These are phyloP conservation scores for Aspergillus bridgeri DNA, from an alignment of 495 filamentous ascomycete species.

Conservation along the genomic window DNA sequence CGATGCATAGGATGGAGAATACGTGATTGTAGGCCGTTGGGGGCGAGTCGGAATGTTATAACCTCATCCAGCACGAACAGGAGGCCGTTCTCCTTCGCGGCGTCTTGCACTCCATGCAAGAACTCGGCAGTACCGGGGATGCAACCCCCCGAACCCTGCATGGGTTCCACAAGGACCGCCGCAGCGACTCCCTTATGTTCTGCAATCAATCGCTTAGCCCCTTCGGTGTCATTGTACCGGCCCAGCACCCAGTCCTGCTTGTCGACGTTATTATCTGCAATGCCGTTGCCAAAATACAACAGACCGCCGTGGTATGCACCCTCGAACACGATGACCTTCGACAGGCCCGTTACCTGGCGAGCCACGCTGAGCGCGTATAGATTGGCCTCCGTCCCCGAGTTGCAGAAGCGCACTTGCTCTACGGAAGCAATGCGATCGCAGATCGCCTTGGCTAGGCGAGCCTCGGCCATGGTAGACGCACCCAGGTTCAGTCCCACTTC, in stretches of 20 bases:
- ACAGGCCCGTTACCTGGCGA: constrained; percentile 26
- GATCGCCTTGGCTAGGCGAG: constrained; percentile 16
- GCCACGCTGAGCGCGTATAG: constrained; percentile 40
- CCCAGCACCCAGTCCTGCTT: constrained; percentile 37
- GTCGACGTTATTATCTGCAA: constrained; percentile 20
- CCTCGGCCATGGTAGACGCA: background rate
- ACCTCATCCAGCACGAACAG: constrained; percentile 65
- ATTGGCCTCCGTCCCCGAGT: constrained; percentile 55
- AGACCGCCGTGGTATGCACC: constrained; percentile 54
- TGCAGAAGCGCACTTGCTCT: constrained; percentile 46
- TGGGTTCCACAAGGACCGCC: constrained; percentile 56
- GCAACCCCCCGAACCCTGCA: constrained; percentile 56
- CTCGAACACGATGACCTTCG: constrained; percentile 46
- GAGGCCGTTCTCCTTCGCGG: constrained; percentile 32
- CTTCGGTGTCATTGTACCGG: constrained; percentile 43
- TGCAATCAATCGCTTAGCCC: constrained; percentile 6
- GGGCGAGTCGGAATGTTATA: constrained; percentile 55
- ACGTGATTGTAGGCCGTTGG: constrained; percentile 40
- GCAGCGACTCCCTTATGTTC: constrained; percentile 34
- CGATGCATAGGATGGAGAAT: constrained; percentile 8
- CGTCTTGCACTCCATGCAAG: constrained; percentile 33
- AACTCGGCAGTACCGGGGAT: constrained; percentile 46
- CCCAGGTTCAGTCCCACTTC: constrained; percentile 12
- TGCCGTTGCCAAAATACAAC: constrained; percentile 9
- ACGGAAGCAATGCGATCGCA: constrained; percentile 23